These are phyloP conservation scores for Verbascum thapsus DNA, from an alignment of 257 asterid species.

Conservation along the genomic window DNA sequence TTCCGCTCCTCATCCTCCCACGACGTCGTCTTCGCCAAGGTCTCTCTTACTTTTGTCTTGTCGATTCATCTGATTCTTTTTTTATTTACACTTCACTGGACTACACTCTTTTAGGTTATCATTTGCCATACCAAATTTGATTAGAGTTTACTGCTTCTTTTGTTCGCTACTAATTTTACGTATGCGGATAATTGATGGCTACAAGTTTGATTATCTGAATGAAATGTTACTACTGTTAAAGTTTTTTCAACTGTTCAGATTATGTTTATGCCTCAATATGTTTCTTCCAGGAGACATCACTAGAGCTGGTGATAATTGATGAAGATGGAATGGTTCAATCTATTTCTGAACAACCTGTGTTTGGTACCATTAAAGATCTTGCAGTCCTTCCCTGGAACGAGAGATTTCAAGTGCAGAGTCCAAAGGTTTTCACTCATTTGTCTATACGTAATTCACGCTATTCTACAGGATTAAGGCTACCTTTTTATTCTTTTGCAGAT, in stretches of 20 bases:
- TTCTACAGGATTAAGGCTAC: slow-evolving; percentile 23
- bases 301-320: slow-evolving; percentile 81
- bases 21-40: slow-evolving; percentile 95
- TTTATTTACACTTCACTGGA: not conserved
- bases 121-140: too few relatives aligned
- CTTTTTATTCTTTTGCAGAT: slow-evolving; percentile 49
- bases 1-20: slow-evolving; percentile 70
- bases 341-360: slow-evolving; percentile 85
- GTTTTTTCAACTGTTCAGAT: too few relatives aligned
- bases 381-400: slow-evolving; percentile 85
- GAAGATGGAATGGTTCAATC: slow-evolving; percentile 83
- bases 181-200: too few relatives aligned
- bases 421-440: slow-evolving; percentile 55
- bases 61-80: too few relatives aligned
- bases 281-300: slow-evolving; percentile 80
- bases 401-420: slow-evolving; percentile 52
- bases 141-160: too few relatives aligned
- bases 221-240: too few relatives aligned
- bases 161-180: too few relatives aligned
- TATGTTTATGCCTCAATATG: too few relatives aligned
- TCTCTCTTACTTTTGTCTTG: too few relatives aligned
- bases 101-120: too few relatives aligned
- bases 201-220: too few relatives aligned
- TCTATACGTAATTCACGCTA: slow-evolving; percentile 21
- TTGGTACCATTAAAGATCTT: slow-evolving; percentile 88